A percentile compares a stretch with the other conserved stretches of the same genome.
phyloP scores from a whole-genome alignment of 805 yeast genomes.

The Sugiyamaella smithiae region DNA sequence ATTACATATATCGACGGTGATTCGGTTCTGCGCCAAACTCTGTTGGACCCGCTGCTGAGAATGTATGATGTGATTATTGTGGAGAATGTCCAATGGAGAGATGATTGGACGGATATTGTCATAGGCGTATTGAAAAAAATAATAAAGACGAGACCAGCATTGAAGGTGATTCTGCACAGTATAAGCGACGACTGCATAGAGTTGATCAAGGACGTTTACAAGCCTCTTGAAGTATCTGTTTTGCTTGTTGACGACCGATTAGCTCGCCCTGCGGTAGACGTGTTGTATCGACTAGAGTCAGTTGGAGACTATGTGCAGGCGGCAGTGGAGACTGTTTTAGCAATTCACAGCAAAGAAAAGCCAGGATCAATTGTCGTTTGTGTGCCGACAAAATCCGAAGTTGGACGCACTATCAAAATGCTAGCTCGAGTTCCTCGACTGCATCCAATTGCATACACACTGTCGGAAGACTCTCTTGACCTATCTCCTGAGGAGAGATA shows the following conservation, averaged over 20 bases:
- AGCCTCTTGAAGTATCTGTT: background rate
- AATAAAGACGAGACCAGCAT: conserved; percentile 55
- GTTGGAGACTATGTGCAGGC: conserved; percentile 72
- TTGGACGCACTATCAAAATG: background rate
- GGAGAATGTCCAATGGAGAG: conserved; percentile 85
- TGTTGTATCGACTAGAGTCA: conserved; percentile 54
- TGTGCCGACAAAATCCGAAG: conserved; percentile 7
- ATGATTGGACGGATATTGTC: conserved; percentile 70
- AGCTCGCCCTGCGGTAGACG: conserved; percentile 46
- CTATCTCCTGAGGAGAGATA: background rate
- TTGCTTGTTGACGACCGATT: background rate
- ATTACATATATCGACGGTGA: conserved; percentile 84
- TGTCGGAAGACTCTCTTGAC: background rate
- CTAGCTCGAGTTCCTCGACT: background rate
- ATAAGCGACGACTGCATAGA: conserved; percentile 4
- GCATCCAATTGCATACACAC: background rate
- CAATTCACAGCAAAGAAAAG: conserved; percentile 47
- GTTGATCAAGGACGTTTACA: background rate
- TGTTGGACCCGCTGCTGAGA: conserved; percentile 56
- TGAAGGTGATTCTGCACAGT: conserved; percentile 15
- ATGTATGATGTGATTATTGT: conserved; percentile 69
- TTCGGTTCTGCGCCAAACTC: conserved; percentile 64
- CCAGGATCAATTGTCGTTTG: conserved; percentile 40
- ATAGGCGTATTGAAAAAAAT: conserved; percentile 64
- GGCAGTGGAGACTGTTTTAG: conserved; percentile 66